Conservation (phyloP, 305 asterid species). For the Fraxinus sp. region DNA sequence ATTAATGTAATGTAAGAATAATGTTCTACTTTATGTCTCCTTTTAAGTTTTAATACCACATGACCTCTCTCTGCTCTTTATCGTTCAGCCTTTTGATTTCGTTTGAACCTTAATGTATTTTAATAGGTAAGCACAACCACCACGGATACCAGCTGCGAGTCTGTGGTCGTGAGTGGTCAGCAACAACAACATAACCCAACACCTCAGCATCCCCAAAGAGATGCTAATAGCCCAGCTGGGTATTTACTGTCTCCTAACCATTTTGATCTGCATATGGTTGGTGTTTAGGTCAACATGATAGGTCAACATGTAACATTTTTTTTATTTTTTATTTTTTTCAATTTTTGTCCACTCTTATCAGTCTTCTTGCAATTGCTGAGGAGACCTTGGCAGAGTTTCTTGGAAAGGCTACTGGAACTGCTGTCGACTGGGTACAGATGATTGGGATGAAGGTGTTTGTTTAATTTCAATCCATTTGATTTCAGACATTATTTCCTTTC, state of each 20-base stretch:
- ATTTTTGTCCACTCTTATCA: slow-evolving; percentile 20
- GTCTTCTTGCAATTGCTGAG: slow-evolving; percentile 96
- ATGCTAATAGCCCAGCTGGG: slow-evolving; percentile 99
- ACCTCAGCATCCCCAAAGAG: slow-evolving; percentile 86
- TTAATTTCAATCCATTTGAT: background rate
- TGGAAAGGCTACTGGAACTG: slow-evolving; percentile 99
- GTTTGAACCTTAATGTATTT: background rate
- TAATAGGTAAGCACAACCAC: slow-evolving; percentile 64
- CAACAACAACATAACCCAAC: slow-evolving; percentile 83
- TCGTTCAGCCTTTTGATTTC: background rate
- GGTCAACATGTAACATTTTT: background rate
- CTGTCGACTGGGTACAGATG: slow-evolving; percentile 99
- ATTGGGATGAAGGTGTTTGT: slow-evolving; percentile 93
- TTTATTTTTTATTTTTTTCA: background rate
- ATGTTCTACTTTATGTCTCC: background rate
- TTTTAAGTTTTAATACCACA: background rate
- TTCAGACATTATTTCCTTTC: background rate
- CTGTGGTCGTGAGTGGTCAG: slow-evolving; percentile 91
- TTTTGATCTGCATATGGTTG: background rate
- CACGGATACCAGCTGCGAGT: slow-evolving; percentile 92
- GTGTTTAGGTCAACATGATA: background rate
- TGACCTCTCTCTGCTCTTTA: background rate
- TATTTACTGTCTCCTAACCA: slow-evolving; percentile 22
- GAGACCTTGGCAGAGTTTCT: slow-evolving; percentile 99
- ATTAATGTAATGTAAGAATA: background rate